Evolutionary conservation across 257 asterid genomes (phyloP).

Genomic region (Nicotiana noctiflora): DNA sequence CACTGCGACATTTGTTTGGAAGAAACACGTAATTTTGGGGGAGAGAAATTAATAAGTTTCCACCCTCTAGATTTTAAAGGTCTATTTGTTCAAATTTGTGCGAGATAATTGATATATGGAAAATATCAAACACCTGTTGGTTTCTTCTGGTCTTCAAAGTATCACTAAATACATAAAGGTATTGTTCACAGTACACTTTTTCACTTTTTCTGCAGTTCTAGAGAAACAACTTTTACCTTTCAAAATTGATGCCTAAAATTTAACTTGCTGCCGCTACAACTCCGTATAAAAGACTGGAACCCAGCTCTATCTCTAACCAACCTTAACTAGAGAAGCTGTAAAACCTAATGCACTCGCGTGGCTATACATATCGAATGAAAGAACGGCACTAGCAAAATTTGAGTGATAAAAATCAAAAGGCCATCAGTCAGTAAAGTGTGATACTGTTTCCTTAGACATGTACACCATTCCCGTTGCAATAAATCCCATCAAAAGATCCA

Average conservation of each 20-base stretch:
- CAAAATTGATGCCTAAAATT: neutral
- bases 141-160: no score
- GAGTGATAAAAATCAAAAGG: neutral
- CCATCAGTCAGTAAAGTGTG: conserved; percentile 1
- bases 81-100: no score
- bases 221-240: neutral
- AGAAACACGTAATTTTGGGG: no score
- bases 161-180: no score
- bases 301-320: conserved; percentile 6
- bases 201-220: no score
- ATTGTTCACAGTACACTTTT: no score
- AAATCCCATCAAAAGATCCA: conserved; percentile 50
- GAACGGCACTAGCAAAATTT: conserved; percentile 6
- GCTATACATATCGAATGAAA: neutral
- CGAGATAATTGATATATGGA: no score
- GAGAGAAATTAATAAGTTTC: no score
- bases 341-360: neutral
- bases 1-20: no score
- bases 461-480: conserved; percentile 57
- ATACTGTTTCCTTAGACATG: conserved; percentile 29
- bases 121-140: no score
- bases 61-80: no score
- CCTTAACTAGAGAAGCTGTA: neutral
- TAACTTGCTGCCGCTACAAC: neutral
- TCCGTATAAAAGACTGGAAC: conserved; percentile 11